A percentile compares a stretch with the other conserved stretches of the same genome.
These are phyloP conservation scores for Lignosus rhinocerotis DNA, from an alignment of 1,284 basidiomycete species.

Conservation along the genomic window DNA sequence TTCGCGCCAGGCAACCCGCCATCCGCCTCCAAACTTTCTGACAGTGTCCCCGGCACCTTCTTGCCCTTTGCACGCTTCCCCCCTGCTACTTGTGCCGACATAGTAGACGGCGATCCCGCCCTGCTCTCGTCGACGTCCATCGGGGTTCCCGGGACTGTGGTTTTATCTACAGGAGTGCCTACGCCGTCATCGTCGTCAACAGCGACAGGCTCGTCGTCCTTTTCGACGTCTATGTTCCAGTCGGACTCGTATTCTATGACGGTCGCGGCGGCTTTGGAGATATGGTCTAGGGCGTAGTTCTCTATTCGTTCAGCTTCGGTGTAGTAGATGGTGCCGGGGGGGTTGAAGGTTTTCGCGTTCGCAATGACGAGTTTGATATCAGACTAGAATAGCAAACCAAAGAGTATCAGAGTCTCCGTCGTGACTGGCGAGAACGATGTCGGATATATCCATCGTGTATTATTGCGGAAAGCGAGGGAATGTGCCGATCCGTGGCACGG, in stretches of 20 bases:
- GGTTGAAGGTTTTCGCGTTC: constrained; percentile 77
- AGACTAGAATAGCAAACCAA: constrained; percentile 38
- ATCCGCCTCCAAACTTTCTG: constrained; percentile 63
- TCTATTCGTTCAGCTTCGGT: constrained; percentile 72
- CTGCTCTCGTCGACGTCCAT: constrained; percentile 34
- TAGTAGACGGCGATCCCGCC: constrained; percentile 32
- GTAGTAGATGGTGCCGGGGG: constrained; percentile 68
- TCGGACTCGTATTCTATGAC: constrained; percentile 80
- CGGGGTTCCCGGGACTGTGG: constrained; percentile 18
- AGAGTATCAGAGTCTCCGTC: background rate
- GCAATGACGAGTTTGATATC: constrained; percentile 71
- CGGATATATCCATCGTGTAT: background rate
- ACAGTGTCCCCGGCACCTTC: constrained; percentile 35
- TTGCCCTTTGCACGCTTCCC: constrained; percentile 23
- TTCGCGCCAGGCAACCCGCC: constrained; percentile 72
- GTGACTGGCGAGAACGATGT: too few relatives aligned
- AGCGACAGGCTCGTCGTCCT: constrained; percentile 60
- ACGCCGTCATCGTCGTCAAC: constrained; percentile 42
- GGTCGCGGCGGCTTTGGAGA: constrained; percentile 62
- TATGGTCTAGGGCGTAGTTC: constrained; percentile 68
- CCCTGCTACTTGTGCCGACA: constrained; percentile 21
- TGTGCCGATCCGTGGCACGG: background rate
- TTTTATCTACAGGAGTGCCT: constrained; percentile 19
- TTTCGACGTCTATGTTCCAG: constrained; percentile 80
- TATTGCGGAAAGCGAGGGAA: background rate